phyloP scores from a whole-genome alignment of 129 eudicot species.

The Artemisia tridentata region DNA sequence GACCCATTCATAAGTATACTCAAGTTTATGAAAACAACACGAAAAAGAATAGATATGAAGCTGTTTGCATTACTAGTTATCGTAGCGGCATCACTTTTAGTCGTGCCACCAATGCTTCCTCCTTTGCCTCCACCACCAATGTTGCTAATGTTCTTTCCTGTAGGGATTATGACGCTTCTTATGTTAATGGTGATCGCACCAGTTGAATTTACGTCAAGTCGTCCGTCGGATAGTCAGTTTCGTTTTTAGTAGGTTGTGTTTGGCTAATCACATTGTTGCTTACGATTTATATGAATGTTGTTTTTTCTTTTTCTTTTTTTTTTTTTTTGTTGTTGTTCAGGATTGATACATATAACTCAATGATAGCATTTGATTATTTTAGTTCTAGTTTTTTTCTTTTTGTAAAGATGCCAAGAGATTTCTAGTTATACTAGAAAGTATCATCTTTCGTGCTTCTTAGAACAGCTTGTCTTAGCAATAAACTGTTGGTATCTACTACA shows the following conservation, averaged over 20 bases:
- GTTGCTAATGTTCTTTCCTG: slow-evolving; percentile 57
- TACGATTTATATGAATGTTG: slow-evolving; percentile 6
- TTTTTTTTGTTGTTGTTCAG: too few relatives aligned
- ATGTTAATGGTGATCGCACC: slow-evolving; percentile 52
- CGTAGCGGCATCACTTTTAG: slow-evolving; percentile 40
- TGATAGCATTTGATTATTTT: background rate
- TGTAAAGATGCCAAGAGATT: background rate
- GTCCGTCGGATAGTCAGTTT: slow-evolving; percentile 13
- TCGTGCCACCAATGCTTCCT: slow-evolving; percentile 53
- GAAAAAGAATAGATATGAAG: slow-evolving; percentile 19
- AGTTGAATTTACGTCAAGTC: slow-evolving; percentile 15
- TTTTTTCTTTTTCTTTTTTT: too few relatives aligned
- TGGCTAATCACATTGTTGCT: slow-evolving; percentile 13
- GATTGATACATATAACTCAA: background rate
- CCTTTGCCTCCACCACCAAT: slow-evolving; percentile 65
- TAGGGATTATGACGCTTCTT: slow-evolving; percentile 57
- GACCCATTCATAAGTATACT: background rate
- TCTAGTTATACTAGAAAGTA: background rate
- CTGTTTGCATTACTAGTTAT: slow-evolving; percentile 31
- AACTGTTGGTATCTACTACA: too few relatives aligned
- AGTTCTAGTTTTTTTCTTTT: background rate
- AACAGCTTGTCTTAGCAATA: too few relatives aligned
- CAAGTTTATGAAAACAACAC: slow-evolving; percentile 7
- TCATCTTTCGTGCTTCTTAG: background rate
- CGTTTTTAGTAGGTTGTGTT: slow-evolving; percentile 14